A percentile compares a stretch with the other conserved stretches of the same genome.
Evolutionary conservation across 2,329 filamentous ascomycete species (phyloP).

Genomic region (Aspergillus alliaceus): DNA sequence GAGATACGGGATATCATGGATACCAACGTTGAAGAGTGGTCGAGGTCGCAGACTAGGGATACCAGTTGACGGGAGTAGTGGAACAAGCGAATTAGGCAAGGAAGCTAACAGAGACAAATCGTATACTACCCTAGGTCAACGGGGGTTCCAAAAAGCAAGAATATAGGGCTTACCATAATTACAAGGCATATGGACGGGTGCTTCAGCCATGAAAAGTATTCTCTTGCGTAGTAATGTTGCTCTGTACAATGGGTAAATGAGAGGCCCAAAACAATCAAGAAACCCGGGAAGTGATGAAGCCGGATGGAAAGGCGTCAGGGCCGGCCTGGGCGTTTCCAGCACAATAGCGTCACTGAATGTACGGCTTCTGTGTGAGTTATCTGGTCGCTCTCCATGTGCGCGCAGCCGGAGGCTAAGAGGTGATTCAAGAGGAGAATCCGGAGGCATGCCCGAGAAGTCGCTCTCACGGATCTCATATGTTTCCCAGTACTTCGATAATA

Average conservation of each 20-base stretch:
- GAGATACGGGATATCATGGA: slow-evolving; percentile 86
- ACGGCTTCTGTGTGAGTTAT: slow-evolving; percentile 32
- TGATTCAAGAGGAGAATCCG: slow-evolving; percentile 55
- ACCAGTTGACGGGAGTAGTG: slow-evolving; percentile 64
- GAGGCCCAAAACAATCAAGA: slow-evolving; percentile 80
- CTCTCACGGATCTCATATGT: slow-evolving; percentile 39
- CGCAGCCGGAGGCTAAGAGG: slow-evolving; percentile 51
- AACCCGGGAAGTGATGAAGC: slow-evolving; percentile 78
- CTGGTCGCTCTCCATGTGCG: slow-evolving; percentile 50
- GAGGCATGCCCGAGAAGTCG: slow-evolving; percentile 33
- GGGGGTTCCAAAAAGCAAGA: slow-evolving; percentile 14
- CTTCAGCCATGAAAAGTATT: slow-evolving; percentile 81
- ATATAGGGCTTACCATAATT: slow-evolving; percentile 71
- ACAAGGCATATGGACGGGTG: slow-evolving; percentile 81
- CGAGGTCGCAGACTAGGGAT: slow-evolving; percentile 65
- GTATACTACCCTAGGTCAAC: slow-evolving; percentile 65
- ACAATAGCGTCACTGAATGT: slow-evolving; percentile 45
- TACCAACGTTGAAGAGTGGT: slow-evolving; percentile 88
- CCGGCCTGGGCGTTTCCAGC: slow-evolving; percentile 49
- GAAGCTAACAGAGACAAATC: slow-evolving; percentile 90
- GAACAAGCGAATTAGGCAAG: slow-evolving; percentile 71
- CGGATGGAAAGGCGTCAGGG: slow-evolving; percentile 76
- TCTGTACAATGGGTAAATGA: slow-evolving; percentile 88
- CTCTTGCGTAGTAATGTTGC: slow-evolving; percentile 83
- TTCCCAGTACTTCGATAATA: slow-evolving; percentile 81